A percentile compares a stretch with the other conserved stretches of the same genome.
phyloP scores from a whole-genome alignment of 352 stramenopile genomes.

The Peronospora tabacina region DNA sequence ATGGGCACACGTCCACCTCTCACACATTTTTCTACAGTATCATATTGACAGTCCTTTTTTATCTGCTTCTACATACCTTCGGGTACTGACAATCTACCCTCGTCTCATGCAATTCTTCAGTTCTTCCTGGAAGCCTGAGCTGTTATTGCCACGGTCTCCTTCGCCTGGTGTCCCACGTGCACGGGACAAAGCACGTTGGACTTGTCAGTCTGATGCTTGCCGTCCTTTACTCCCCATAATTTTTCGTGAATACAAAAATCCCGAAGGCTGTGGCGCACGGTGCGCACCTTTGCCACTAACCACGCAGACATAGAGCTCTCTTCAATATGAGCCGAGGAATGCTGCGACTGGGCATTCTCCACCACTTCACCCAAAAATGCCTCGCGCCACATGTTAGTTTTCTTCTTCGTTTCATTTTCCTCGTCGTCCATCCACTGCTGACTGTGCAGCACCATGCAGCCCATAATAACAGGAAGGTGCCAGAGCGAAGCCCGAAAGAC shows the following conservation, averaged over 20 bases:
- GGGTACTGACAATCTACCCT: conserved; percentile 2
- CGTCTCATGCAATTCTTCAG: conserved; percentile 12
- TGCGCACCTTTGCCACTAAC: conserved; percentile 56
- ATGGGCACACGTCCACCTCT: conserved; percentile 7
- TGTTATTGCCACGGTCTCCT: conserved; percentile 61
- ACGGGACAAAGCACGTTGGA: conserved; percentile 74
- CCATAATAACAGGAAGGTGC: conserved; percentile 97
- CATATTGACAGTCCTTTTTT: conserved; percentile 13
- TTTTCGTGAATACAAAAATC: conserved; percentile 81
- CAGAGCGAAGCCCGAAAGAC: conserved; percentile 97
- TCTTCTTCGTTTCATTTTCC: conserved; percentile 51
- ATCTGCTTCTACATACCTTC: conserved; percentile 10
- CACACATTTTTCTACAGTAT: conserved; percentile 9
- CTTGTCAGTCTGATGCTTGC: conserved; percentile 59
- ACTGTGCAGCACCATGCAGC: conserved; percentile 96
- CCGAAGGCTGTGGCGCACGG: conserved; percentile 58
- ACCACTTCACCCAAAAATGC: conserved; percentile 64
- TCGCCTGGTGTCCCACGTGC: conserved; percentile 55
- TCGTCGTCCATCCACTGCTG: conserved; percentile 83
- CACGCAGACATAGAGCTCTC: conserved; percentile 54
- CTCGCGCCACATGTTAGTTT: conserved; percentile 51
- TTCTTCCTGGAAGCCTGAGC: conserved; percentile 41
- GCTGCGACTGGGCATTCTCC: conserved; percentile 50
- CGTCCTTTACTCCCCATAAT: conserved; percentile 74
- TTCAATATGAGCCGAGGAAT: conserved; percentile 30